phyloP scores from a whole-genome alignment of 176 grass and related monocot species.

The Themeda triandra region DNA sequence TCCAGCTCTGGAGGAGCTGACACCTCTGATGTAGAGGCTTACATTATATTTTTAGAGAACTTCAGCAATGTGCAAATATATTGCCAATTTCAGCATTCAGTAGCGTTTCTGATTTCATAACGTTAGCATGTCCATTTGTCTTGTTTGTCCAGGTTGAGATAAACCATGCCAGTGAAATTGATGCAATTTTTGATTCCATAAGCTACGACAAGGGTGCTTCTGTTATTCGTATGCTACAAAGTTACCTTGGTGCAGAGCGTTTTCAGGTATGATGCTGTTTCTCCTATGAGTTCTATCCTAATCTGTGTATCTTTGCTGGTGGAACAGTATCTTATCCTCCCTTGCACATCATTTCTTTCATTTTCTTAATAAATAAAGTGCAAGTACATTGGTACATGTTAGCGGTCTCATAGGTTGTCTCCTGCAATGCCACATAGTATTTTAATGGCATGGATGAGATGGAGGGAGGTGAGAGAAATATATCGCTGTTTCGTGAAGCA shows the following conservation, averaged over 20 bases:
- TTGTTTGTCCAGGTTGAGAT: conserved; percentile 61
- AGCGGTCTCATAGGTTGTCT: background rate
- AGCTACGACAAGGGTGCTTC: conserved; percentile 88
- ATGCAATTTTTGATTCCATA: conserved; percentile 91
- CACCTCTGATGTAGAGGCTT: background rate
- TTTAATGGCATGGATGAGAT: background rate
- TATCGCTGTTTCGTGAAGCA: background rate
- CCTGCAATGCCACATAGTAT: background rate
- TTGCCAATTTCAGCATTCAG: background rate
- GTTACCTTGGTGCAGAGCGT: conserved; percentile 68
- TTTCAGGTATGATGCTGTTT: conserved; percentile 65
- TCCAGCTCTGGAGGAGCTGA: background rate
- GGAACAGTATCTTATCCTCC: background rate
- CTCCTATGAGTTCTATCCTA: background rate
- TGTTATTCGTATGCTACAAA: conserved; percentile 91
- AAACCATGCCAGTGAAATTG: conserved; percentile 85
- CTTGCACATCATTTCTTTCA: background rate
- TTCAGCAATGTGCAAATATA: background rate
- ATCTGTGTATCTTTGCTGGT: conserved; percentile 29
- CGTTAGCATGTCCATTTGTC: conserved; percentile 2
- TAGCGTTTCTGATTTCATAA: conserved; percentile 10
- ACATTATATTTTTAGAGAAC: conserved; percentile 1
- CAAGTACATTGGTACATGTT: background rate
- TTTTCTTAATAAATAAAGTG: background rate
- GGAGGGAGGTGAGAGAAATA: background rate